Percentiles rank a stretch among this genome's conserved stretches.
Evolutionary conservation across 2,329 filamentous ascomycete species (phyloP).

Genomic region (Dryadomyces quercus-mongolicae): DNA sequence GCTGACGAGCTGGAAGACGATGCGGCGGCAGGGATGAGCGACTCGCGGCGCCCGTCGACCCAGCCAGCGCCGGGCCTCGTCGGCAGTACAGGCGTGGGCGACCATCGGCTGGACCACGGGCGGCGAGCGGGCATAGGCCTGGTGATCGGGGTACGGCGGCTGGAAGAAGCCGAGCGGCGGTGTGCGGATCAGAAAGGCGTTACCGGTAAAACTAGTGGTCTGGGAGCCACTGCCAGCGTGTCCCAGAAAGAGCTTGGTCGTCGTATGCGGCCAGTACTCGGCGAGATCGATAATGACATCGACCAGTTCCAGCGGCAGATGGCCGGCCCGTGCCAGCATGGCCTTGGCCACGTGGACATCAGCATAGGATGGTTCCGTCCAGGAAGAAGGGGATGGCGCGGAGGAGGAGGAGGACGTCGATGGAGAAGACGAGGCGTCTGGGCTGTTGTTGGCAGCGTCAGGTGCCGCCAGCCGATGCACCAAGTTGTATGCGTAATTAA

Average conservation of each 20-base stretch:
- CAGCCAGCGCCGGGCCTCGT: conserved; percentile 16
- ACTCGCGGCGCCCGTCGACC: conserved; percentile 21
- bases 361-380: conserved; percentile 7
- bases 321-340: conserved; percentile 29
- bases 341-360: conserved; percentile 38
- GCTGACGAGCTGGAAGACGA: conserved; percentile 46
- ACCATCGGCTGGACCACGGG: not conserved
- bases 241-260: conserved; percentile 19
- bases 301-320: conserved; percentile 41
- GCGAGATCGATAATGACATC: conserved; percentile 45
- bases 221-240: not conserved
- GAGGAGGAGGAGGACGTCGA: no score
- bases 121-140: not conserved
- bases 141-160: conserved; percentile 14
- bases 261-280: conserved; percentile 49
- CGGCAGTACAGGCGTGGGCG: not conserved
- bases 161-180: conserved; percentile 26
- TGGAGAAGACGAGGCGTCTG: no score
- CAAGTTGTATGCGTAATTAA: no score
- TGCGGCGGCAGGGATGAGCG: conserved; percentile 41
- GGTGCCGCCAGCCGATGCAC: no score
- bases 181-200: conserved; percentile 19
- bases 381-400: no score
- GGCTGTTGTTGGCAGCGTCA: no score
- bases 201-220: not conserved